Evolutionary conservation across 2,329 filamentous ascomycete species (phyloP), one percentile per base, ranked within the genome.

Genomic region (Plenodomus lindquistii): DNA sequence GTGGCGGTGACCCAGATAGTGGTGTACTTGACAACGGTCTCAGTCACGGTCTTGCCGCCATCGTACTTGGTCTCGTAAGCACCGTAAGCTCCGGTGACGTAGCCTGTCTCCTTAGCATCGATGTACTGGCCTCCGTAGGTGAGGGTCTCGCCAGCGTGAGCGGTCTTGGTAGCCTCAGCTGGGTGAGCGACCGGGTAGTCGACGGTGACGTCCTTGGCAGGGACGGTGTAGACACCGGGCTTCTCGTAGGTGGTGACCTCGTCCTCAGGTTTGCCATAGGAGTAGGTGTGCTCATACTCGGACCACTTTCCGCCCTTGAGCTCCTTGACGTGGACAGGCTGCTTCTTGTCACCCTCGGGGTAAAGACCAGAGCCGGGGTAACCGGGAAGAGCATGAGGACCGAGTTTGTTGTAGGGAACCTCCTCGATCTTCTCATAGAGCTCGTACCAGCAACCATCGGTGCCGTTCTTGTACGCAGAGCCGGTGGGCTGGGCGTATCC

Each of bases 271-370:
- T 49, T 52, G 39, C 63, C 62, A 44, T 68, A 67, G 17, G 46
- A 54, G 39, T 57, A 52, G 34, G 49, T 58, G 24, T 59, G 40
- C 11, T 50, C 48, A 41, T 69, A 67, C 22, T 54, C 49, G 8
- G 50, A 51, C 59, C 66, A 70, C 43, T 68, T 67, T 37, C 65
- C 65, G 13, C 57, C 45, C 45, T 61, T 61, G 61, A 59, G 67
- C 57, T 70, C 62, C 54, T 60, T 65, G 40, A 68, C 55, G 16
- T 55, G 40, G 27, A 62, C 61, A 15, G 58, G 56, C 54, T 70
- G 67, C 37, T 59, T 42, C 20, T 56, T 47, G 29, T 63, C 37
- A 36, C 58, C 60, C 21, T 56, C 52, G 31, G 56, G 45, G 51
- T 55, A 65, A 38, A 67, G 60, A 20, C 60, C 62, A n/a, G 63